Base-by-base conservation (phyloP, 495 filamentous ascomycete species). In the Xylaria sp. region DNA sequence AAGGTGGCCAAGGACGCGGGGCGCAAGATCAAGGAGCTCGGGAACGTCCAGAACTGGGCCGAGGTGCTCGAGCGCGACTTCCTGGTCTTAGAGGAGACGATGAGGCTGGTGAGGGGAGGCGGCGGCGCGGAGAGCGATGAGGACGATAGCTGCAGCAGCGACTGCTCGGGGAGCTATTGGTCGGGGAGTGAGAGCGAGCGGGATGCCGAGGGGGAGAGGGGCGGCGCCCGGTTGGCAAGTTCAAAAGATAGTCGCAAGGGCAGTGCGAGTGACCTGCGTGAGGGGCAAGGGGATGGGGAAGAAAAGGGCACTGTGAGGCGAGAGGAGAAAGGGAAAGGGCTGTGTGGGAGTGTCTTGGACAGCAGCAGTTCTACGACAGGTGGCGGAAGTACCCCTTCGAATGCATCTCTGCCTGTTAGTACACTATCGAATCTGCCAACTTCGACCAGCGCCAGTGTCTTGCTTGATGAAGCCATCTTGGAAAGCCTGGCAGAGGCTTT, bases 1-100 rank as follows among this genome's bases (percentile, higher is more conserved):
- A 90, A 88, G 74, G 77, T 95, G 46, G 91, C 89, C 17, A 88
- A 90, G 72, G 85, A 89, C 74, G 90, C 91, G 59, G 85, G 90
- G 63, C 86, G 88, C 53, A 90, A 89, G 77, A 81, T 99, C 59
- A 97, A 97, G 84, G 93, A 97, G 87, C 88, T 97, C 75, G 96
- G 96, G 37, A 93, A 98, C 78, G 89, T 98, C 80, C 96, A 98
- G 88, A 97, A 97, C 79, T 98, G 95, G 95, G 95, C 95, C 50
- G 96, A 99, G 88, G 87, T 97, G 85, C 85, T 98, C 75, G 96
- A 99, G 86, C 81, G 93, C 79, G 95, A 98, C 82, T 87, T 99
- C 72, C 77, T 94, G 75, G 89, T 97, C 70, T 76, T 99, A 46
- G 94, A 97, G 82, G 94, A 97, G 87, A 93, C 93, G 65, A 75